Conservation (phyloP, 345 rosid genomes). For the Balakata baccata region DNA sequence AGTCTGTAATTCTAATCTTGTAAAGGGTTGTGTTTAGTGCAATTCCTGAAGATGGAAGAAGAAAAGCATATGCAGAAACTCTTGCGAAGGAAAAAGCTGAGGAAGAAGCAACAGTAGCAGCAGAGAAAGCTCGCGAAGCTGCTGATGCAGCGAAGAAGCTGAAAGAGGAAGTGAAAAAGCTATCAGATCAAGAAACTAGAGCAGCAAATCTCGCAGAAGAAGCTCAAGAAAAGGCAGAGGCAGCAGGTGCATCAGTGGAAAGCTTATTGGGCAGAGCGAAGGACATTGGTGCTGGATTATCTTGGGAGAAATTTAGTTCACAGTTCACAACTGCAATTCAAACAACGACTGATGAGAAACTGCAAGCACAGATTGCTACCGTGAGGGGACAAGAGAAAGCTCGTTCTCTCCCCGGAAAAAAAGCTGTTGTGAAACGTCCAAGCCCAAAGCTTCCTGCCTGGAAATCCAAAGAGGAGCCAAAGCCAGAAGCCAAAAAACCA, state of each 20-base stretch:
- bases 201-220: conserved; percentile 60
- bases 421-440: conserved; percentile 52
- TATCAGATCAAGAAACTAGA: conserved; percentile 50
- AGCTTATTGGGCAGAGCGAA: conserved; percentile 59
- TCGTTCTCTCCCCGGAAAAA: conserved; percentile 51
- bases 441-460: conserved; percentile 15
- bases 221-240: conserved; percentile 57
- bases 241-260: conserved; percentile 47
- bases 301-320: conserved; percentile 67
- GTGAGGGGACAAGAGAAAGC: conserved; percentile 87
- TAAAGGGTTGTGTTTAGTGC: conserved; percentile 34
- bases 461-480: conserved; percentile 31
- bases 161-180: conserved; percentile 48
- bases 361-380: conserved; percentile 71
- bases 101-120: conserved; percentile 57
- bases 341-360: conserved; percentile 38
- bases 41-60: conserved; percentile 86
- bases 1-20: not conserved
- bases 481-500: conserved; percentile 31
- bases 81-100: conserved; percentile 60
- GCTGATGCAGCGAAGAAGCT: conserved; percentile 51
- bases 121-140: conserved; percentile 59
- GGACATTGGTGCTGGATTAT: conserved; percentile 57
- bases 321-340: conserved; percentile 56
- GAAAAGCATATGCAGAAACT: conserved; percentile 63